Percentiles rank a stretch among this genome's conserved stretches.
Evolutionary conservation across 768 basidiomycete species (phyloP).

Genomic region (Boletus edulis): DNA sequence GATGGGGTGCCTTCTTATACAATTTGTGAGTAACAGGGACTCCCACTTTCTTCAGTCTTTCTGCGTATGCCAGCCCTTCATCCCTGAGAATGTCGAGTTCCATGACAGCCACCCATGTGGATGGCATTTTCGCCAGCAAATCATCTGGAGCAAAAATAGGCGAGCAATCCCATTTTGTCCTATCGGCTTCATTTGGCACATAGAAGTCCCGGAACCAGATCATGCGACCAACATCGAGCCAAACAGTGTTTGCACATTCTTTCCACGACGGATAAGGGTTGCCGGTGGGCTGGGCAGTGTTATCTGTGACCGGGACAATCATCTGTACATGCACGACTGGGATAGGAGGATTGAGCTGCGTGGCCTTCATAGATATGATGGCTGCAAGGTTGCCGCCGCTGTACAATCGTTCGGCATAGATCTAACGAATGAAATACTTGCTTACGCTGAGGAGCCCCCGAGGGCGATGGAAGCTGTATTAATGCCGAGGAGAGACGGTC

Average conservation of each 20-base stretch:
- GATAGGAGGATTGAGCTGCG: conserved; percentile 45
- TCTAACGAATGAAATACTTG: not conserved
- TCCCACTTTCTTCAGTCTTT: conserved; percentile 53
- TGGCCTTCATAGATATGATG: conserved; percentile 64
- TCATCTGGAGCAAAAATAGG: conserved; percentile 67
- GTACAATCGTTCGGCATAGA: conserved; percentile 1
- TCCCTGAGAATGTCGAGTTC: conserved; percentile 70
- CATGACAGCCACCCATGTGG: conserved; percentile 63
- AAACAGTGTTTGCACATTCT: conserved; percentile 58
- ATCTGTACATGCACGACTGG: conserved; percentile 61
- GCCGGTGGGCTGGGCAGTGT: conserved; percentile 51
- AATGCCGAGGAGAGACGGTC: conserved; percentile 43
- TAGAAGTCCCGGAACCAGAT: conserved; percentile 72
- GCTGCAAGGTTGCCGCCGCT: conserved; percentile 76
- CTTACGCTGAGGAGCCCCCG: conserved; percentile 71
- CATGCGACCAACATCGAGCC: conserved; percentile 65
- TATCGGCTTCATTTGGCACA: conserved; percentile 58
- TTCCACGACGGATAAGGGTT: conserved; percentile 49
- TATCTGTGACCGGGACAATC: conserved; percentile 74
- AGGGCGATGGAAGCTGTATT: conserved; percentile 57
- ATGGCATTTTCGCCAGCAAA: conserved; percentile 49
- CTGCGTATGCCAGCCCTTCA: conserved; percentile 64
- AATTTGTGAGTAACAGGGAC: conserved; percentile 53
- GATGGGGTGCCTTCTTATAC: conserved; percentile 68
- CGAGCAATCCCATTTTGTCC: conserved; percentile 67